Conservation (phyloP, 257 asterid species). For the Plantago elongata region DNA sequence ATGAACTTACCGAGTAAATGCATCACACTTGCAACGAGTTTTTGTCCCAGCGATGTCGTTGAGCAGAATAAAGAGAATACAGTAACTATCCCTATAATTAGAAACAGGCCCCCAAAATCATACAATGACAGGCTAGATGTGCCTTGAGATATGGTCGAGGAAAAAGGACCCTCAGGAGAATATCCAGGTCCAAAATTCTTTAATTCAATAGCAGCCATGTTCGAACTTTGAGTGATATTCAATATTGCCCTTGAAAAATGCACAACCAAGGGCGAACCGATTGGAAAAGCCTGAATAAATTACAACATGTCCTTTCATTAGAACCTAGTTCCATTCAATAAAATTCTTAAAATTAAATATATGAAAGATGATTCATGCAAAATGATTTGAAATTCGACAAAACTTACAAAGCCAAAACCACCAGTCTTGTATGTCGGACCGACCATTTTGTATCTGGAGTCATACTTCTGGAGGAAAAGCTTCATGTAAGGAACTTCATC, state of each 20-base stretch:
- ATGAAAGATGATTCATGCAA: background rate
- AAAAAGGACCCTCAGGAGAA: slow-evolving; percentile 34
- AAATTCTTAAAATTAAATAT: background rate
- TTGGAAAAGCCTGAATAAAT: slow-evolving; percentile 41
- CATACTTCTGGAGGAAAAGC: slow-evolving; percentile 21
- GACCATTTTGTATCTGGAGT: slow-evolving; percentile 18
- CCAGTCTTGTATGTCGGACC: slow-evolving; percentile 22
- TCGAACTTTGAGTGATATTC: slow-evolving; percentile 35
- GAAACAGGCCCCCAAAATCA: slow-evolving; percentile 58
- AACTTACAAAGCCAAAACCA: slow-evolving; percentile 39
- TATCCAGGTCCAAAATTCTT: slow-evolving; percentile 43
- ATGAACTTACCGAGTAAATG: background rate
- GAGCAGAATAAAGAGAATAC: slow-evolving; percentile 39
- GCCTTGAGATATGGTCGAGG: slow-evolving; percentile 32
- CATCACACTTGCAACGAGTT: background rate
- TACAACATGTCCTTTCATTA: background rate
- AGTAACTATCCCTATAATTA: slow-evolving; percentile 36
- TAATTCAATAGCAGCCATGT: slow-evolving; percentile 33
- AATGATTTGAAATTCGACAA: background rate
- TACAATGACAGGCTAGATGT: slow-evolving; percentile 33
- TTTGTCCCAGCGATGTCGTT: slow-evolving; percentile 30
- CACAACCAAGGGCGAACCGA: slow-evolving; percentile 33
- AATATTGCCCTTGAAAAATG: slow-evolving; percentile 55
- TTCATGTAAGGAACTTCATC: slow-evolving; percentile 33
- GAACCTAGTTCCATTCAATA: background rate